Evolutionary conservation across 2,329 filamentous ascomycete species (phyloP).

Genomic region (Alternaria sp.): DNA sequence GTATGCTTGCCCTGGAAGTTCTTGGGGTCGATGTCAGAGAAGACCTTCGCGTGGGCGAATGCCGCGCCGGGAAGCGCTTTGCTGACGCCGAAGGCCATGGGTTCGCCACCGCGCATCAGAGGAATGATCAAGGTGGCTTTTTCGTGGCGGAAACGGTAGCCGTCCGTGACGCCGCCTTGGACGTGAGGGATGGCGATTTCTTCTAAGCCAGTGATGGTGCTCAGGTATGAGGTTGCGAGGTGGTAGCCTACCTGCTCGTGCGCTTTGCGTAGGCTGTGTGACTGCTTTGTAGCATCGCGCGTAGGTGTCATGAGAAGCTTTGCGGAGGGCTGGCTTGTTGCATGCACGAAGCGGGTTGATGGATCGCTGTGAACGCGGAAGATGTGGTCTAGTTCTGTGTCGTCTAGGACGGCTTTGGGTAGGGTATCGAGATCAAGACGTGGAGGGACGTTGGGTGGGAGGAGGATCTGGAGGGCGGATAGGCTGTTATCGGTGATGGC

Average conservation of each 20-base stretch:
- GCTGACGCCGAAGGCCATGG: slow-evolving; percentile 65
- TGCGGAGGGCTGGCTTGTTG: slow-evolving; percentile 53
- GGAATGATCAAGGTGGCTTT: slow-evolving; percentile 60
- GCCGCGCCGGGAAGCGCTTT: slow-evolving; percentile 59
- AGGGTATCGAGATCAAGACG: slow-evolving; percentile 54
- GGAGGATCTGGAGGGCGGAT: slow-evolving; percentile 54
- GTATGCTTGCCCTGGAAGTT: slow-evolving; percentile 51
- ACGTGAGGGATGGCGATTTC: slow-evolving; percentile 54
- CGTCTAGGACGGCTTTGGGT: slow-evolving; percentile 46
- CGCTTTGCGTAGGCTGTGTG: slow-evolving; percentile 56
- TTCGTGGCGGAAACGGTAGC: slow-evolving; percentile 51
- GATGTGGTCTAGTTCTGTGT: not conserved
- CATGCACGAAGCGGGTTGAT: slow-evolving; percentile 41
- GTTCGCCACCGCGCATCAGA: slow-evolving; percentile 68
- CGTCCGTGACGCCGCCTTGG: slow-evolving; percentile 4
- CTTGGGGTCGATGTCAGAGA: slow-evolving; percentile 51
- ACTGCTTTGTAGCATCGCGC: slow-evolving; percentile 56
- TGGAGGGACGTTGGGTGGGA: slow-evolving; percentile 50
- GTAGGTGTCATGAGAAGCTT: slow-evolving; percentile 62
- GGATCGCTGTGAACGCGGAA: slow-evolving; percentile 22
- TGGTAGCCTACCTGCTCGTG: slow-evolving; percentile 61
- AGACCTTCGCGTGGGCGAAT: slow-evolving; percentile 57
- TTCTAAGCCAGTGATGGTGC: slow-evolving; percentile 59
- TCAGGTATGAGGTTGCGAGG: slow-evolving; percentile 58
- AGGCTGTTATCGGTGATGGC: slow-evolving; percentile 54